A percentile compares a stretch with the other conserved stretches of the same genome.
phyloP scores from a whole-genome alignment of 192 early-diverging fungal species.

The Spizellomyces sp. region DNA sequence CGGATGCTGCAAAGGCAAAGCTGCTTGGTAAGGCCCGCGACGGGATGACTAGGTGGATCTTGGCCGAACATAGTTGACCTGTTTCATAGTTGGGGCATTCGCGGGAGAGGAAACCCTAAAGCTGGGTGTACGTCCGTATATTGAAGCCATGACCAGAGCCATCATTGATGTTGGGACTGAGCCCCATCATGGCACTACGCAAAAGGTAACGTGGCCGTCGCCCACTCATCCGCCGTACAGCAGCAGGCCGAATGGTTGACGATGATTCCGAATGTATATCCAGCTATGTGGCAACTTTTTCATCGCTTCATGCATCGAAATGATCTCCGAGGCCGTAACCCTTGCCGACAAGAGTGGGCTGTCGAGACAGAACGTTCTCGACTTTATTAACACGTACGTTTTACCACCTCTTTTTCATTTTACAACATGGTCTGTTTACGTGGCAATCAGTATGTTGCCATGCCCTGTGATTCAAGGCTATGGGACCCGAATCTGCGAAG shows the following conservation, averaged over 20 bases:
- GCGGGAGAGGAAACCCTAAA: conserved; percentile 7
- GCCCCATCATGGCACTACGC: conserved; percentile 9
- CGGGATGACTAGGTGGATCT: background rate
- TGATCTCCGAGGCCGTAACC: conserved; percentile 38
- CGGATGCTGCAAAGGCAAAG: conserved; percentile 37
- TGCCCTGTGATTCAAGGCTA: conserved; percentile 33
- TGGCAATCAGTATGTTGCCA: conserved; percentile 23
- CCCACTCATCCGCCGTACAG: background rate
- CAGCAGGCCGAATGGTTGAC: too few species aligned
- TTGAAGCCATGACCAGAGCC: conserved; percentile 24
- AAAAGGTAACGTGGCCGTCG: conserved; percentile 4
- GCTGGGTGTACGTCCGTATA: conserved; percentile 15
- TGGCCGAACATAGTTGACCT: background rate
- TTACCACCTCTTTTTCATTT: background rate
- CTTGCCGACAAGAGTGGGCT: conserved; percentile 42
- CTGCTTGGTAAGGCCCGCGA: conserved; percentile 3
- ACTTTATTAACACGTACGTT: conserved; percentile 21
- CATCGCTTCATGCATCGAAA: conserved; percentile 28
- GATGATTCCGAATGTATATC: background rate
- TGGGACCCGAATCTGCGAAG: conserved; percentile 19
- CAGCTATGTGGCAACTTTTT: conserved; percentile 38
- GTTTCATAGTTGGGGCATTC: conserved; percentile 17
- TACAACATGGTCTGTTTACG: background rate
- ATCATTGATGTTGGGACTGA: conserved; percentile 19
- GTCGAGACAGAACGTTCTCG: conserved; percentile 21